These are phyloP conservation scores for Ceratobasidium sp. DNA, from an alignment of 1,284 basidiomycete genomes.

Conservation along the genomic window DNA sequence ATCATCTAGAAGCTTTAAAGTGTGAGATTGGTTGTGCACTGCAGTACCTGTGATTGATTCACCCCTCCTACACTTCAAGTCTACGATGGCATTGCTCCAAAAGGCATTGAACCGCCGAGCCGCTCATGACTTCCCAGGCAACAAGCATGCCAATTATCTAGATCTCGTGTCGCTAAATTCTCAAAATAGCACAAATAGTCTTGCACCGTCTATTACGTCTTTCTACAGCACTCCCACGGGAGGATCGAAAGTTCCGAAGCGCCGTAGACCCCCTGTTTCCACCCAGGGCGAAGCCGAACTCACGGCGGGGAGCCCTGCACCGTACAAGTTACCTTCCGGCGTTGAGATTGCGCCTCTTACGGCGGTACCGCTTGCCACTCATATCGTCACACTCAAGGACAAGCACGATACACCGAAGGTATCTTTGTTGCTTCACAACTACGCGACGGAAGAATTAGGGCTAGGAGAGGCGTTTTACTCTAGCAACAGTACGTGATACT, in stretches of 20 bases:
- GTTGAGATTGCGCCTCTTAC: neutral
- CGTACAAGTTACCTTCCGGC: neutral
- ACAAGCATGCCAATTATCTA: neutral
- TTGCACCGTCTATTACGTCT: conserved; percentile 7
- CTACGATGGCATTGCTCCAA: neutral
- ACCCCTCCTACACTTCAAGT: neutral
- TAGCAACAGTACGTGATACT: neutral
- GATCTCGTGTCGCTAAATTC: neutral
- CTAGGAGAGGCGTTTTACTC: neutral
- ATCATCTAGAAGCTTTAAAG: no score
- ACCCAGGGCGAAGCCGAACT: conserved; percentile 5
- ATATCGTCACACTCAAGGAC: conserved; percentile 7
- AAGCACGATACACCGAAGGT: neutral
- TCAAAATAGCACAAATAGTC: neutral
- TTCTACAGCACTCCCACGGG: conserved; percentile 12
- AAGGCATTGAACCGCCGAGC: neutral
- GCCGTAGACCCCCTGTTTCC: conserved; percentile 1
- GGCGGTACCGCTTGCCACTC: neutral
- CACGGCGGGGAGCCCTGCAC: neutral
- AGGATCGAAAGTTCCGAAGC: conserved; percentile 1
- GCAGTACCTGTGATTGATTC: neutral
- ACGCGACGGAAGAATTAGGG: neutral
- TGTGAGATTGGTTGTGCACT: no score
- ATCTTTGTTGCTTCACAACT: conserved; percentile 12
- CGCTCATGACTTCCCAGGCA: neutral